phyloP scores from a whole-genome alignment of 345 rosid genomes.

The Limnanthes douglasii region DNA sequence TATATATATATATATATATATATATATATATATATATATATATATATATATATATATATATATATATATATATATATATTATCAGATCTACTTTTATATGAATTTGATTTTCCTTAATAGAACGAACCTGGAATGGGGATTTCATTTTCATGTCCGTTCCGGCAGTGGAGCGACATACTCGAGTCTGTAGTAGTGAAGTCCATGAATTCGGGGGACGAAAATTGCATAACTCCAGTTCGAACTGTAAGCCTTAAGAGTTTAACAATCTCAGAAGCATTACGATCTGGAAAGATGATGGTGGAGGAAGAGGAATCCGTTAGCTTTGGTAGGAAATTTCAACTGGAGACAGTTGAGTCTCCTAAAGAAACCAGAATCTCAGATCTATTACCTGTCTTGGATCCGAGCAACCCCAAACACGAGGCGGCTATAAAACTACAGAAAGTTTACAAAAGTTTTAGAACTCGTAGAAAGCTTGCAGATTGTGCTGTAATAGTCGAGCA shows the following conservation, averaged over 20 bases:
- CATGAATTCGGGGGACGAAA: no score
- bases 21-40: no score
- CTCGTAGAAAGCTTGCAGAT: constrained; percentile 90
- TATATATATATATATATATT: no score
- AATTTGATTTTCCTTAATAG: no score
- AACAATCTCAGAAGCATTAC: constrained; percentile 36
- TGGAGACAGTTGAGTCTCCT: constrained; percentile 32
- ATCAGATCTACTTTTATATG: no score
- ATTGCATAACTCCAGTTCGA: constrained; percentile 44
- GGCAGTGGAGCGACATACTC: constrained; percentile 35
- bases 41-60: no score
- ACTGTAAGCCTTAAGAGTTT: constrained; percentile 68
- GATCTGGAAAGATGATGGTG: constrained; percentile 53
- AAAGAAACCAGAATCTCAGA: no score
- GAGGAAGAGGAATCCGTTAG: constrained; percentile 84
- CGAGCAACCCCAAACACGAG: constrained; percentile 50
- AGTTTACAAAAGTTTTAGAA: constrained; percentile 86
- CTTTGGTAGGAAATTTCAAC: constrained; percentile 43
- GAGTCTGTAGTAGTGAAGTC: constrained; percentile 74
- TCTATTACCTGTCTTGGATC: no score
- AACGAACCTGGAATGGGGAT: constrained; percentile 90
- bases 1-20: no score
- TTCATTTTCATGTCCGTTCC: constrained; percentile 40
- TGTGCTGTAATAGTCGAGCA: constrained; percentile 87
- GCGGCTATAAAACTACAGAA: constrained; percentile 85